Evolutionary conservation across 108 stramenopile species (phyloP), one percentile per base, ranked within the genome.

Genomic region (Fragilaria crotonensis): DNA sequence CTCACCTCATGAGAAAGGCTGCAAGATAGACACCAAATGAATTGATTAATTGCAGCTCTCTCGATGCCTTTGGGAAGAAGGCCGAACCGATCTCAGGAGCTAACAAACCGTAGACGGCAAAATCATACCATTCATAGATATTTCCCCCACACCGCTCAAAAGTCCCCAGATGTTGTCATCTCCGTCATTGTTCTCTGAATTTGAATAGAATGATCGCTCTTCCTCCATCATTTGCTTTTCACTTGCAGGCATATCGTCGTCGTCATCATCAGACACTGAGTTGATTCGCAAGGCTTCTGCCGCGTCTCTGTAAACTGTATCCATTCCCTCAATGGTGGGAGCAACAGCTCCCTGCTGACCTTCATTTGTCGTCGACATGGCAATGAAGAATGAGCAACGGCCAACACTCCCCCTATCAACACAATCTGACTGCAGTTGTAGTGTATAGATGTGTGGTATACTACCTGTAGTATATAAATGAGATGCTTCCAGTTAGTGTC

Each of bases 11-110:
- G 5, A 92, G 41, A 75, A 95, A 95, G 41, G 94, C 94, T 0
- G 80, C 85, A 28, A 90, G 78, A 67, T 86, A 95, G 36, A 95
- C 87, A 4, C 81, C 80, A 68, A 95, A 95, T 4, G 81, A 80
- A 32, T 79, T 76, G 11, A 87, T 72, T 17, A 91, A 30, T 33
- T 85, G 77, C 22, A 81, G 54, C 60, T 76, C 52, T 23, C 70
- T 55, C 30, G 68, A 70, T n/a, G 86, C 69, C 9, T 67, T 30
- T 17, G 87, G 87, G 65, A 94, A 94, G 70, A 94, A 94, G 17
- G 71, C 52, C 9, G 65, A 62, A 25, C 83, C 80, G 22, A 94
- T 85, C 60, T 85, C 81, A 18, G 83, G 75, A 57, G 86, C 79
- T 48, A 94, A 70, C 33, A 78, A 76, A 19, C 93, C 93, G 41